Conservation (phyloP, 73 alveolate genomes). For the Halteria grandinella region DNA sequence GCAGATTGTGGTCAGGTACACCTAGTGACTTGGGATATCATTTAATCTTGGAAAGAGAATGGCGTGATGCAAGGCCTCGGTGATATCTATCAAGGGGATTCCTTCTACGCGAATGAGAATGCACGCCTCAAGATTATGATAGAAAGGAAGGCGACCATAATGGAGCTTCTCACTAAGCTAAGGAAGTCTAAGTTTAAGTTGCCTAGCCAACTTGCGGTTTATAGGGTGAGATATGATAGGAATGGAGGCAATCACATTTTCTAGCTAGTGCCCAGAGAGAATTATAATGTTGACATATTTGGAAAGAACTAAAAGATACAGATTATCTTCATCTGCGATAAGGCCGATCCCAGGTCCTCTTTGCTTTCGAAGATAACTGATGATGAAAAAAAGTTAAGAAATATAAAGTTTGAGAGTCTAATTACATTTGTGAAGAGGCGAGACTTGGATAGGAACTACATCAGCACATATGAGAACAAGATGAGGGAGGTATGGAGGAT, state of each 20-base stretch:
- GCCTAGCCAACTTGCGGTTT: not conserved
- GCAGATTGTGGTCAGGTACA: slow-evolving; percentile 24
- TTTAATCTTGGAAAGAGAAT: slow-evolving; percentile 41
- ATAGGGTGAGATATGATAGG: not conserved
- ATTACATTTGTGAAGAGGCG: too few species aligned
- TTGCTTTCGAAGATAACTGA: too few species aligned
- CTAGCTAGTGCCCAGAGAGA: not conserved
- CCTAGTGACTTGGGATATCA: slow-evolving; percentile 3
- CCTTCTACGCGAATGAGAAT: not conserved
- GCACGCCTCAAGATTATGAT: not conserved
- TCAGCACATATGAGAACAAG: too few species aligned
- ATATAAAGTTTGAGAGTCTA: too few species aligned
- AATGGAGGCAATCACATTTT: not conserved
- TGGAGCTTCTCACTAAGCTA: not conserved
- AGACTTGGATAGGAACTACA: too few species aligned
- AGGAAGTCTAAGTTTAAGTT: not conserved
- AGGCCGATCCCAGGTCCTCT: slow-evolving; percentile 1
- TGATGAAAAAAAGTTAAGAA: too few species aligned
- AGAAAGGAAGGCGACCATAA: not conserved
- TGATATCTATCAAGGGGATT: not conserved
- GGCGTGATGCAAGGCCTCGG: slow-evolving; percentile 5
- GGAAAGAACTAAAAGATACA: not conserved
- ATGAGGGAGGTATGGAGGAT: too few species aligned
- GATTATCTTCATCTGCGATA: slow-evolving; percentile 5
- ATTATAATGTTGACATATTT: not conserved